phyloP scores from a whole-genome alignment of 2,329 filamentous ascomycete genomes.

The Diaporthe batatas region DNA sequence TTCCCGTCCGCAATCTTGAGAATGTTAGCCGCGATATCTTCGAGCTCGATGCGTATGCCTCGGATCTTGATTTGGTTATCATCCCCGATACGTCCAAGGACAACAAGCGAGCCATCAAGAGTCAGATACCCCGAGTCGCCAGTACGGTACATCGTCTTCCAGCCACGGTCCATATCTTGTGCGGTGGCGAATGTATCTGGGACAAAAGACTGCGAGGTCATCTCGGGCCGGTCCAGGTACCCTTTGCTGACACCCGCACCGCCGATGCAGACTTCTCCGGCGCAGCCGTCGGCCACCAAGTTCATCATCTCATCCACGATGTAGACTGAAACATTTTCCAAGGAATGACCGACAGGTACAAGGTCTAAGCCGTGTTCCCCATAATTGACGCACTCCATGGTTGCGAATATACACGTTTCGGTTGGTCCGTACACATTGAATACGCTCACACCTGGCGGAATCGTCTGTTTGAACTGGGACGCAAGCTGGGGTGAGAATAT shows the following conservation, averaged over 20 bases:
- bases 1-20: background rate
- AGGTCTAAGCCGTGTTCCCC: background rate
- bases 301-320: slow-evolving; percentile 54
- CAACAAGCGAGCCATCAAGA: slow-evolving; percentile 51
- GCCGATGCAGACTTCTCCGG: slow-evolving; percentile 56
- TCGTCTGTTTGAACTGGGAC: slow-evolving; percentile 1
- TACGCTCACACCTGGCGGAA: slow-evolving; percentile 14
- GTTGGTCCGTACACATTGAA: slow-evolving; percentile 43
- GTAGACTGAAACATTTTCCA: slow-evolving; percentile 54
- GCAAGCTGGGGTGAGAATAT: background rate
- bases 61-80: slow-evolving; percentile 61
- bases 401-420: slow-evolving; percentile 39
- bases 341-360: background rate
- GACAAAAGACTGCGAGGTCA: slow-evolving; percentile 37
- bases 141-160: slow-evolving; percentile 53
- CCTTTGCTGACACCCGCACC: slow-evolving; percentile 56
- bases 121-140: slow-evolving; percentile 54
- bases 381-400: slow-evolving; percentile 16
- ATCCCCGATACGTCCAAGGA: slow-evolving; percentile 54
- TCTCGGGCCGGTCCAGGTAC: slow-evolving; percentile 52
- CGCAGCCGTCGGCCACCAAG: slow-evolving; percentile 51
- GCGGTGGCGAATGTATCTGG: slow-evolving; percentile 23
- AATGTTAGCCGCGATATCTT: slow-evolving; percentile 46
- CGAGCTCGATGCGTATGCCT: slow-evolving; percentile 49
- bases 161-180: background rate